Evolutionary conservation across 768 basidiomycete species (phyloP).

Genomic region (Leccinum olivaceopallidum): DNA sequence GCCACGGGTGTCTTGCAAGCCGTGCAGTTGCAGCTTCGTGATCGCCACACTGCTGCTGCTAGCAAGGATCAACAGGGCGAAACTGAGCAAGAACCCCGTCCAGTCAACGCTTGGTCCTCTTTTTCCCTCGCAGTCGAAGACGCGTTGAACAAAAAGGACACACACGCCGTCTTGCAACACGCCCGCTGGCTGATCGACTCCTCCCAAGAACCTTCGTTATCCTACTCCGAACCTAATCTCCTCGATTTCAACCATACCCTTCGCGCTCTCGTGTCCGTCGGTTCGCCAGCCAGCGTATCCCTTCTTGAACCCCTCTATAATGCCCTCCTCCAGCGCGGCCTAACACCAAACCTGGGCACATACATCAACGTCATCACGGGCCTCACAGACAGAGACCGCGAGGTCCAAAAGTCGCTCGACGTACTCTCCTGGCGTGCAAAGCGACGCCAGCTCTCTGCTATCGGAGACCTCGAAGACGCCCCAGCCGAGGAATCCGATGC

Average conservation of each 20-base stretch:
- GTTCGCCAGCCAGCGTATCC: slow-evolving; percentile 49
- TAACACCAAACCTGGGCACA: slow-evolving; percentile 63
- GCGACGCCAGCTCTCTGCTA: slow-evolving; percentile 25
- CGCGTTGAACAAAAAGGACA: slow-evolving; percentile 20
- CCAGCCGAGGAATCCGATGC: slow-evolving; percentile 17
- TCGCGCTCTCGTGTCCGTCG: slow-evolving; percentile 41
- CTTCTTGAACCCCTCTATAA: slow-evolving; percentile 69
- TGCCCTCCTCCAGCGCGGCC: slow-evolving; percentile 58
- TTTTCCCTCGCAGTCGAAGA: slow-evolving; percentile 21
- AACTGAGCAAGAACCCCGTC: slow-evolving; percentile 22
- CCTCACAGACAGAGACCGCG: slow-evolving; percentile 66
- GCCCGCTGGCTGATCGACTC: slow-evolving; percentile 35
- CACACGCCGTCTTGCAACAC: slow-evolving; percentile 10
- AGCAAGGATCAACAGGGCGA: slow-evolving; percentile 21
- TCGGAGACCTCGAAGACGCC: slow-evolving; percentile 5
- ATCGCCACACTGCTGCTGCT: slow-evolving; percentile 48
- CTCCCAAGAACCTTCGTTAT: slow-evolving; percentile 30
- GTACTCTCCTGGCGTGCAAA: slow-evolving; percentile 44
- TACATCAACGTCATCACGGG: slow-evolving; percentile 62
- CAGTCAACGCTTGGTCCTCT: slow-evolving; percentile 27
- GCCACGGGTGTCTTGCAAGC: slow-evolving; percentile 56
- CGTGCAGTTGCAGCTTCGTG: slow-evolving; percentile 63
- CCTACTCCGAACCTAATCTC: slow-evolving; percentile 38
- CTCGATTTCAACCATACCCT: slow-evolving; percentile 65
- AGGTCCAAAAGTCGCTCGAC: slow-evolving; percentile 50